These are phyloP conservation scores for Sordariomycetes sp. DNA, from an alignment of 2,329 filamentous ascomycete species.

Conservation along the genomic window DNA sequence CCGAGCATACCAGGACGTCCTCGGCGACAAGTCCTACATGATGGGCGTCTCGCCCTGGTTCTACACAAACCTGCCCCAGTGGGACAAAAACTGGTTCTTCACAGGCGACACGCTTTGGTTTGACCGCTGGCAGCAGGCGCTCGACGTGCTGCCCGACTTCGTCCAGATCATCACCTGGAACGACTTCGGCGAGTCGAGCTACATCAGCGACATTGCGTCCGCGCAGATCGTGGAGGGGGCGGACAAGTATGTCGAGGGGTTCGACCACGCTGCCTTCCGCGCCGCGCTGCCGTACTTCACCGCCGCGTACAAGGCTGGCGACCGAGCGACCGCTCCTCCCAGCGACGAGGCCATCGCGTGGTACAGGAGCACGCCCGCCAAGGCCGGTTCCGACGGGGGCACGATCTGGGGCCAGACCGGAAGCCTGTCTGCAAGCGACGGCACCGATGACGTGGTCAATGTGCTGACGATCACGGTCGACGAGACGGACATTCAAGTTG, in stretches of 20 bases:
- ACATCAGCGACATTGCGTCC: slow-evolving; percentile 36
- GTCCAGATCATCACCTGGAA: slow-evolving; percentile 40
- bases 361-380: slow-evolving; percentile 20
- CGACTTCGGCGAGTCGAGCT: slow-evolving; percentile 46
- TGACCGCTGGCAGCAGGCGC: slow-evolving; percentile 45
- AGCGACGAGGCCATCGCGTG: slow-evolving; percentile 19
- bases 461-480: slow-evolving; percentile 19
- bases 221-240: slow-evolving; percentile 32
- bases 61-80: slow-evolving; percentile 47
- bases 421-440: slow-evolving; percentile 11
- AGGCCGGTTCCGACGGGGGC: slow-evolving; percentile 16
- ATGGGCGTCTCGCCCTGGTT: slow-evolving; percentile 52
- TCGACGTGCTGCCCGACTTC: slow-evolving; percentile 33
- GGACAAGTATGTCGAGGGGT: slow-evolving; percentile 33
- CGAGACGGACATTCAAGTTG: slow-evolving; percentile 15
- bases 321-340: slow-evolving; percentile 12
- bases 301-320: slow-evolving; percentile 34
- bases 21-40: slow-evolving; percentile 32
- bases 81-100: slow-evolving; percentile 54
- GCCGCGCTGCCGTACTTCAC: slow-evolving; percentile 40
- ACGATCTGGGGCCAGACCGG: slow-evolving; percentile 19
- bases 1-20: slow-evolving; percentile 18
- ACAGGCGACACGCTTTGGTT: slow-evolving; percentile 53
- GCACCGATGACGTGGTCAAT: slow-evolving; percentile 19
- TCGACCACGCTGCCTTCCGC: slow-evolving; percentile 41